phyloP scores from a whole-genome alignment of 768 basidiomycete genomes.

The Suillus subluteus region DNA sequence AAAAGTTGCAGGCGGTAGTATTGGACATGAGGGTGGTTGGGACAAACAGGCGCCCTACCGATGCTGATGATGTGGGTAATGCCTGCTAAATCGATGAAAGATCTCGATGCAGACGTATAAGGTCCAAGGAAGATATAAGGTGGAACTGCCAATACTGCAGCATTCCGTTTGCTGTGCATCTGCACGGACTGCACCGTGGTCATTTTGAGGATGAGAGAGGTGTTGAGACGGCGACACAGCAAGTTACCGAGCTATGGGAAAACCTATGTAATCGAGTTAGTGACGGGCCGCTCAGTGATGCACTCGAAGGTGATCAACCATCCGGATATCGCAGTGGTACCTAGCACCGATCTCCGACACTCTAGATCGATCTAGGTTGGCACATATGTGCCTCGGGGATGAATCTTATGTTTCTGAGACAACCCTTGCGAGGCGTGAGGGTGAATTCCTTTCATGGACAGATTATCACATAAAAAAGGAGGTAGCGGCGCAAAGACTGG shows the following conservation, averaged over 20 bases:
- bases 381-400: background rate
- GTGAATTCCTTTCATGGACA: too few relatives aligned
- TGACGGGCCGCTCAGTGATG: background rate
- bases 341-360: too few relatives aligned
- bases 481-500: too few relatives aligned
- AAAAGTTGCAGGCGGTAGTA: conserved; percentile 44
- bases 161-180: background rate
- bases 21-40: conserved; percentile 31
- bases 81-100: conserved; percentile 36
- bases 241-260: background rate
- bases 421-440: too few relatives aligned
- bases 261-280: too few relatives aligned
- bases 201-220: background rate
- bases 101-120: conserved; percentile 39
- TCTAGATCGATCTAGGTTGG: background rate
- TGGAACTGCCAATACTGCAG: conserved; percentile 17
- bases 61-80: conserved; percentile 48
- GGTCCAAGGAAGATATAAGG: conserved; percentile 46
- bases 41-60: conserved; percentile 35
- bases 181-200: background rate
- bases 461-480: too few relatives aligned
- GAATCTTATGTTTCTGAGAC: too few relatives aligned
- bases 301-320: too few relatives aligned
- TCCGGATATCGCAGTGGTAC: too few relatives aligned
- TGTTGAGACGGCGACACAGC: background rate